Conservation (phyloP, 2,329 filamentous ascomycete genomes). For the Lachnellula hyalina region DNA sequence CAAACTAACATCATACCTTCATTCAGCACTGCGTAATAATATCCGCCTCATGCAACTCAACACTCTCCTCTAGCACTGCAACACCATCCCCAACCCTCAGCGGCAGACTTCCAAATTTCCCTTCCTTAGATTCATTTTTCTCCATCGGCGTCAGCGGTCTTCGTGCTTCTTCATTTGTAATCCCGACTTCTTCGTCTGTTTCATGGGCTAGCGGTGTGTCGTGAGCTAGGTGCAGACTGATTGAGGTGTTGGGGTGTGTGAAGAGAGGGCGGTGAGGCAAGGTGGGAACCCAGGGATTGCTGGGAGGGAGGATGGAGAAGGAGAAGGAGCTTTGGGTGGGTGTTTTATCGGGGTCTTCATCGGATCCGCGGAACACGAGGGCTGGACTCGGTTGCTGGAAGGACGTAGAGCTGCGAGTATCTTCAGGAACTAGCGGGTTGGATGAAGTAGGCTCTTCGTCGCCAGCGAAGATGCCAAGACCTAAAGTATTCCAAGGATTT, state of each 20-base stretch:
- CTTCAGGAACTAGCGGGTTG: background rate
- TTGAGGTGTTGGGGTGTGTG: background rate
- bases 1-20: background rate
- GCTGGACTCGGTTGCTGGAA: background rate
- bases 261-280: background rate
- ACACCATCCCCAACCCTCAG: slow-evolving; percentile 47
- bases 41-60: slow-evolving; percentile 43
- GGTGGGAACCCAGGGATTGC: background rate
- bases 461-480: background rate
- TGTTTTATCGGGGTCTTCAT: background rate
- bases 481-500: background rate
- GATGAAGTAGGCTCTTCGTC: background rate
- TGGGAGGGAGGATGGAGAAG: background rate
- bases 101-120: slow-evolving; percentile 35
- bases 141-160: slow-evolving; percentile 25
- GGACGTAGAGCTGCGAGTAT: background rate
- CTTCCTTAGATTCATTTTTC: slow-evolving; percentile 29
- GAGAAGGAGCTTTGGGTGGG: background rate
- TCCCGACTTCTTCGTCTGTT: slow-evolving; percentile 8
- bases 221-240: background rate
- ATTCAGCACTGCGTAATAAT: slow-evolving; percentile 33
- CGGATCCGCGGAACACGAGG: too few relatives aligned
- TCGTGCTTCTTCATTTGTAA: background rate
- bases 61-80: slow-evolving; percentile 51
- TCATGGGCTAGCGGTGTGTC: slow-evolving; percentile 8